Evolutionary conservation across 108 stramenopile genomes (phyloP).

Genomic region (Nitzschia inconspicua): DNA sequence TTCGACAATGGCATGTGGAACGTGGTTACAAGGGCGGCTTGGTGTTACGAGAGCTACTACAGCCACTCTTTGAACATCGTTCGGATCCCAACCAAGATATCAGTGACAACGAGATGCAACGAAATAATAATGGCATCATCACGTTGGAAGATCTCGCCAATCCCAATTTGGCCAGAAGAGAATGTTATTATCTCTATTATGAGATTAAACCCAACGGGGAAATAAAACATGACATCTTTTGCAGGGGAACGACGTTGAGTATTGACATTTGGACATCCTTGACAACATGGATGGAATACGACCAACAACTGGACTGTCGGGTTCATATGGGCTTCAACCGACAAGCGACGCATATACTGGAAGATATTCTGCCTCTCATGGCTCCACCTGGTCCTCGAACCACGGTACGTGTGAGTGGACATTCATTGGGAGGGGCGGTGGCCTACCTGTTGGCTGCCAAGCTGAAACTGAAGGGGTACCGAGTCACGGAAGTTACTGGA

Average conservation of each 20-base stretch:
- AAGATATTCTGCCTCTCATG: slow-evolving; percentile 53
- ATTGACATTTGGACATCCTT: slow-evolving; percentile 52
- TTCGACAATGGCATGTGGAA: slow-evolving; percentile 52
- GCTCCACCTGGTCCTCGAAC: slow-evolving; percentile 32
- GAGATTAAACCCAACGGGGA: slow-evolving; percentile 46
- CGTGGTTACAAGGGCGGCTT: slow-evolving; percentile 54
- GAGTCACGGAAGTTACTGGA: slow-evolving; percentile 33
- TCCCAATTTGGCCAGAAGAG: slow-evolving; percentile 41
- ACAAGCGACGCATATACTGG: slow-evolving; percentile 53
- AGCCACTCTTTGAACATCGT: slow-evolving; percentile 35
- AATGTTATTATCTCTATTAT: slow-evolving; percentile 68
- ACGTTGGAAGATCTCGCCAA: slow-evolving; percentile 14
- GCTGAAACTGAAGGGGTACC: slow-evolving; percentile 49
- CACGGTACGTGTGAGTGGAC: slow-evolving; percentile 57
- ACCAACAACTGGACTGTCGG: slow-evolving; percentile 48
- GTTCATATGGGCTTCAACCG: slow-evolving; percentile 52
- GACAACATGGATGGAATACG: slow-evolving; percentile 46
- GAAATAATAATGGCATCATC: not conserved
- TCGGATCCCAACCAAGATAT: not conserved
- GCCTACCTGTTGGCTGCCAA: slow-evolving; percentile 56
- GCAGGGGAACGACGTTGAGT: slow-evolving; percentile 51
- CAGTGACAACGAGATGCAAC: slow-evolving; percentile 9
- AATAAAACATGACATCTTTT: slow-evolving; percentile 55
- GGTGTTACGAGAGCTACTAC: slow-evolving; percentile 48
- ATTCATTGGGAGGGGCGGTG: slow-evolving; percentile 60